Conservation (phyloP, 495 filamentous ascomycete species). For the Viridothelium virens region DNA sequence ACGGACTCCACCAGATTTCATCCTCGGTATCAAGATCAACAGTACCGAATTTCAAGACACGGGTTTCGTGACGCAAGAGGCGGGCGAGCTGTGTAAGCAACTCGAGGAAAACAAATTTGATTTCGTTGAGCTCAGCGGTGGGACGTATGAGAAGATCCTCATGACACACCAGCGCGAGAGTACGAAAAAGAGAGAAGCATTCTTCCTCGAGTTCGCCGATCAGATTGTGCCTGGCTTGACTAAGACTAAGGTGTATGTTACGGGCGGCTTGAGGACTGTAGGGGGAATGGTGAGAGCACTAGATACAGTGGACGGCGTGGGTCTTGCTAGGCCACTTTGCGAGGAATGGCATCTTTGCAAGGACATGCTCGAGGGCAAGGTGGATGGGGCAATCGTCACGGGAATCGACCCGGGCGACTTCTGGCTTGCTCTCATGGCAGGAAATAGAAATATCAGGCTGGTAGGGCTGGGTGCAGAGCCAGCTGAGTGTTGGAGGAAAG, state of each 20-base stretch:
- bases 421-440: no score
- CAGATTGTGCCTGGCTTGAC: slow-evolving; percentile 18
- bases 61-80: slow-evolving; percentile 26
- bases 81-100: slow-evolving; percentile 25
- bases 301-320: no score
- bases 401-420: no score
- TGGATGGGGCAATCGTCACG: no score
- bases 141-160: slow-evolving; percentile 21
- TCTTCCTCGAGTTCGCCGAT: slow-evolving; percentile 28
- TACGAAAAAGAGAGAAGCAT: slow-evolving; percentile 25
- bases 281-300: slow-evolving; percentile 19
- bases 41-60: slow-evolving; percentile 26
- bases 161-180: slow-evolving; percentile 18
- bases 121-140: slow-evolving; percentile 22
- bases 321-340: no score
- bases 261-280: slow-evolving; percentile 26
- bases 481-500: no score
- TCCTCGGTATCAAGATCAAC: slow-evolving; percentile 27
- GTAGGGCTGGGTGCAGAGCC: no score
- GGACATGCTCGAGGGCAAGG: no score
- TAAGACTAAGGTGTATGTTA: slow-evolving; percentile 21
- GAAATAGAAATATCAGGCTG: no score
- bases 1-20: slow-evolving; percentile 20
- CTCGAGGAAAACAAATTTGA: slow-evolving; percentile 23
- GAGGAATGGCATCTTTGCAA: no score